phyloP scores from a whole-genome alignment of 2,329 filamentous ascomycete genomes.

The Botryotinia convoluta region DNA sequence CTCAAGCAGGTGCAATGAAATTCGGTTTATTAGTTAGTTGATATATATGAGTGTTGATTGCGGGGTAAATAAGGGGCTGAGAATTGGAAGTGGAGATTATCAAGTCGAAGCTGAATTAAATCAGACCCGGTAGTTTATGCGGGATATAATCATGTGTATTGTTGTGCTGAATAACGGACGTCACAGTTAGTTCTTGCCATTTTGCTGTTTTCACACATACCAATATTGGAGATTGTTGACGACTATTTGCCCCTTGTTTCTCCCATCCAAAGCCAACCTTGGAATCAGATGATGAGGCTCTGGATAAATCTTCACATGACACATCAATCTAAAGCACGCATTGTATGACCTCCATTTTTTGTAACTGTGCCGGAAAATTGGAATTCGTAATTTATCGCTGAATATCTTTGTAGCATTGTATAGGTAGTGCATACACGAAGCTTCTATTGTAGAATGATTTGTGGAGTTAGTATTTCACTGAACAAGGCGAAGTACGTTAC shows the following conservation, averaged over 20 bases:
- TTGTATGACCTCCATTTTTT: background rate
- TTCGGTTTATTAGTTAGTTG: background rate
- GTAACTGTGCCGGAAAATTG: too few species aligned
- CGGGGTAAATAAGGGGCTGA: background rate
- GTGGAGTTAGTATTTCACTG: too few species aligned
- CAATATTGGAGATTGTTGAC: background rate
- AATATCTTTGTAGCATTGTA: background rate
- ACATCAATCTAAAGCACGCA: background rate
- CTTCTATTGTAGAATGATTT: background rate
- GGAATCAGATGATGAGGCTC: background rate
- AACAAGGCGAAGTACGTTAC: background rate
- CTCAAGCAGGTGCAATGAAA: background rate
- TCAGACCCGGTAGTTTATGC: too few species aligned
- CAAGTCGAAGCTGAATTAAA: background rate
- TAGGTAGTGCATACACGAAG: background rate
- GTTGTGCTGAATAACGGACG: background rate
- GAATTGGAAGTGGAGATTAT: background rate
- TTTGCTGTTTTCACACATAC: background rate
- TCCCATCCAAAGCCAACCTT: background rate
- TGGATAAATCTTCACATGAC: background rate
- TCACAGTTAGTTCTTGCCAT: background rate
- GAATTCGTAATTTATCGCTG: background rate
- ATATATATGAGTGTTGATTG: background rate
- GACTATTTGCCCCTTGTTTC: background rate
- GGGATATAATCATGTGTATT: background rate